Conservation (phyloP, 306 rosid genomes). For the Casuarina cunninghamiana region DNA sequence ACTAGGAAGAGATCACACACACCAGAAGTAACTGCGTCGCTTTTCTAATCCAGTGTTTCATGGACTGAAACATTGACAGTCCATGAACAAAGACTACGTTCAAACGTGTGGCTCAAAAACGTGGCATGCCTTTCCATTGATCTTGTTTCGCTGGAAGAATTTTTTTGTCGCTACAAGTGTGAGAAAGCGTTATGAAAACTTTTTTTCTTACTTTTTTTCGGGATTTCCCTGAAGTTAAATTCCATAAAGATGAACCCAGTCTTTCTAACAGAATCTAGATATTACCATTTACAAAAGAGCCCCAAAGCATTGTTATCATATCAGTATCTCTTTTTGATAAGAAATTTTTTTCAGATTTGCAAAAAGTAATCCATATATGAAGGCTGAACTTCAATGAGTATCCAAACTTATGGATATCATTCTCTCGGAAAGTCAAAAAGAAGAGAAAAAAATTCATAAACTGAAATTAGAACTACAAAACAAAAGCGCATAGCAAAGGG, state of each 20-base stretch:
- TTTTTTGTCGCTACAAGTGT: no score
- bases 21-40: not conserved
- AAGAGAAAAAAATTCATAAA: not conserved
- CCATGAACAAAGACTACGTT: not conserved
- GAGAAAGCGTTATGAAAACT: not conserved
- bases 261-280: not conserved
- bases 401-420: not conserved
- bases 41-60: not conserved
- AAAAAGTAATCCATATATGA: not conserved
- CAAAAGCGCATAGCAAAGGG: not conserved
- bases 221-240: not conserved
- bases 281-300: not conserved
- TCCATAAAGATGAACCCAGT: not conserved
- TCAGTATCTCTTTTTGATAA: not conserved
- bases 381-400: not conserved
- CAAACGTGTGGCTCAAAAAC: not conserved
- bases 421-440: not conserved
- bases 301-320: not conserved
- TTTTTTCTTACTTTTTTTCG: not conserved
- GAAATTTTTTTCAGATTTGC: not conserved
- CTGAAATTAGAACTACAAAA: not conserved
- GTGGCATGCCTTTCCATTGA: not conserved
- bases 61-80: not conserved
- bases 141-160: no score
- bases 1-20: not conserved